Evolutionary conservation across 75 land plant species (phyloP), one percentile per base, ranked within the genome.

Genomic region (Cunninghamia lanceolata): DNA sequence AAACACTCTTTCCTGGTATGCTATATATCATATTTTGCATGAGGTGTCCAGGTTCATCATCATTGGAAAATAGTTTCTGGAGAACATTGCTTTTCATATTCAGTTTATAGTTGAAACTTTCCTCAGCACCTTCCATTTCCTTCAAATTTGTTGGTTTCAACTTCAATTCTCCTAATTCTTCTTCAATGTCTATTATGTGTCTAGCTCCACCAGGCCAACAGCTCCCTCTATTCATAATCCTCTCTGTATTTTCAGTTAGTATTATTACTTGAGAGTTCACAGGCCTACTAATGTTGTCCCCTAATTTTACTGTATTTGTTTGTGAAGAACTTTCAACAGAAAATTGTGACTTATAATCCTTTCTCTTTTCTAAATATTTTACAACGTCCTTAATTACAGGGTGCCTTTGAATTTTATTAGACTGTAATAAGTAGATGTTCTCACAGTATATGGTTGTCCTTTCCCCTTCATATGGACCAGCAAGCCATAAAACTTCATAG

Each of bases 401-500:
- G 32, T 80, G 82, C 2, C 32, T 80, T 80, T 80, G 50, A 80
- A 80, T 80, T 46, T n/a, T 25, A n/a, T 43, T 43, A 80, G 19
- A 80, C 30, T 43, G 82, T 80, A 40, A 9, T n/a, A 80, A 80
- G 0, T n/a, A 80, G n/a, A 80, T 80, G 34, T 80, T 80, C 47
- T 80, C 82, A 28, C 82, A 80, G 14, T 80, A 28, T 7, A 80
- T 11, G 10, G 50, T 25, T 3, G 32, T 28, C 32, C 11, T 80
- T 80, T 80, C 30, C 32, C 47, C 9, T 28, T 80, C 46, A 42
- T 80, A 42, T 3, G 82, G 82, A 19, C 50, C 50, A 80, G 50
- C 82, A 80, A 80, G 50, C 82, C 82, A 80, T 43, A 80, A 28
- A 80, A 80, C 46, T 42, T 80, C 82, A 80, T 80, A 80, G 3